phyloP scores from a whole-genome alignment of 1,139 yeast species.

The Pichia sp. region DNA sequence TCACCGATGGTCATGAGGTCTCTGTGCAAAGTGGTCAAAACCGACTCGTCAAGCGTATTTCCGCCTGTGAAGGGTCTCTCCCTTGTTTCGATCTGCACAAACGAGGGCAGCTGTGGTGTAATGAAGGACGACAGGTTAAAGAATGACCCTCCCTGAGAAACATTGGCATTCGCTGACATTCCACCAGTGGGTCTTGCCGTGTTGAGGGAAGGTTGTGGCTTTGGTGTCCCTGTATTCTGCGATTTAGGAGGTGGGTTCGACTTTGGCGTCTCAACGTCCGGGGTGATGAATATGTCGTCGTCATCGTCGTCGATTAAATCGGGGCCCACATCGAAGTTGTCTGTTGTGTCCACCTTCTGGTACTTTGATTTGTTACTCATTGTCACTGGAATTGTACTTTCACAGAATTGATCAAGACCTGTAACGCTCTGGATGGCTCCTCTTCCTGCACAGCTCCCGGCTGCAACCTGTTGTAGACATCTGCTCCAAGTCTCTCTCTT shows the following conservation, averaged over 20 bases:
- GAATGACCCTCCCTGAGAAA: conserved; percentile 7
- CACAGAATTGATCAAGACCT: no score
- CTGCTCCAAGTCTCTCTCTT: no score
- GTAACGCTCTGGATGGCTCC: no score
- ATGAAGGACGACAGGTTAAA: conserved; percentile 32
- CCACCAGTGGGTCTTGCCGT: neutral
- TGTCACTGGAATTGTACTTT: neutral
- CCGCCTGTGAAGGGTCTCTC: conserved; percentile 80
- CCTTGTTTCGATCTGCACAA: conserved; percentile 44
- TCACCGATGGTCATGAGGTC: conserved; percentile 65
- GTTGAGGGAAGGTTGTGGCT: neutral
- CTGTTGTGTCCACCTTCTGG: conserved; percentile 14
- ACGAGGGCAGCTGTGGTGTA: conserved; percentile 33
- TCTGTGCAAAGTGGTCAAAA: conserved; percentile 59
- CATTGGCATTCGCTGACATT: neutral
- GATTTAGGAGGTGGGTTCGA: neutral
- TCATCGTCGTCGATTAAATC: conserved; percentile 25
- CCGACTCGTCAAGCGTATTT: conserved; percentile 82
- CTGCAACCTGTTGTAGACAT: no score
- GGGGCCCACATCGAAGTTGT: conserved; percentile 13
- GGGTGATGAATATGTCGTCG: conserved; percentile 35
- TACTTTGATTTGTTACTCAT: conserved; percentile 10
- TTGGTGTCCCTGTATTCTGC: neutral
- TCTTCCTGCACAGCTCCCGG: no score
- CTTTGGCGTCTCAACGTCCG: conserved; percentile 30